Evolutionary conservation across 345 rosid species (phyloP).

Genomic region (Arabis hirsuta): DNA sequence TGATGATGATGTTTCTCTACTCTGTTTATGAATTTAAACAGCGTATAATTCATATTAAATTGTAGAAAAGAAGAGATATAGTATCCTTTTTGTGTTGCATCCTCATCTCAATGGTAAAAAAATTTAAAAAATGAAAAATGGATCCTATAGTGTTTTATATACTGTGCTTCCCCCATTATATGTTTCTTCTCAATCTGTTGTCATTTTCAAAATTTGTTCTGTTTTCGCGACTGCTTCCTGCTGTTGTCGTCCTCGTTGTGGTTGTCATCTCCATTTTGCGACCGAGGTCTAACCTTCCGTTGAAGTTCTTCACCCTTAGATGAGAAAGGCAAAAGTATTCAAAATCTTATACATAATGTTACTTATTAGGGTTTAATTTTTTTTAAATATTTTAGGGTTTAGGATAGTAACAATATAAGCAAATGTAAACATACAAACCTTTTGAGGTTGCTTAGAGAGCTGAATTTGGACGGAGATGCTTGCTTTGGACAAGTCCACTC

Average conservation of each 20-base stretch:
- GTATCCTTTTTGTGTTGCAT: conserved; percentile 4
- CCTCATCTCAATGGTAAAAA: conserved; percentile 11
- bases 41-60: background rate
- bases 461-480: conserved; percentile 79
- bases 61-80: background rate
- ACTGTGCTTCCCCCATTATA: conserved; percentile 6
- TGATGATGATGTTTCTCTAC: too few species aligned
- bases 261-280: conserved; percentile 6
- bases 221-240: background rate
- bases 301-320: conserved; percentile 14
- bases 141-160: background rate
- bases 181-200: background rate
- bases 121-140: background rate
- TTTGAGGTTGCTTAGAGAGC: conserved; percentile 57
- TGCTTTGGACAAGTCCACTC: conserved; percentile 82
- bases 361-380: background rate
- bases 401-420: too few species aligned
- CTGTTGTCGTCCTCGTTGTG: background rate
- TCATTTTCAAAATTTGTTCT: background rate
- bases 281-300: conserved; percentile 16
- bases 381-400: too few species aligned
- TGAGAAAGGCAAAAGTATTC: background rate
- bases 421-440: conserved; percentile 4
- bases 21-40: too few species aligned
- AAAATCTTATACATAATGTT: background rate